phyloP scores from a whole-genome alignment of 352 stramenopile genomes.

The Phytophthora kernoviae region DNA sequence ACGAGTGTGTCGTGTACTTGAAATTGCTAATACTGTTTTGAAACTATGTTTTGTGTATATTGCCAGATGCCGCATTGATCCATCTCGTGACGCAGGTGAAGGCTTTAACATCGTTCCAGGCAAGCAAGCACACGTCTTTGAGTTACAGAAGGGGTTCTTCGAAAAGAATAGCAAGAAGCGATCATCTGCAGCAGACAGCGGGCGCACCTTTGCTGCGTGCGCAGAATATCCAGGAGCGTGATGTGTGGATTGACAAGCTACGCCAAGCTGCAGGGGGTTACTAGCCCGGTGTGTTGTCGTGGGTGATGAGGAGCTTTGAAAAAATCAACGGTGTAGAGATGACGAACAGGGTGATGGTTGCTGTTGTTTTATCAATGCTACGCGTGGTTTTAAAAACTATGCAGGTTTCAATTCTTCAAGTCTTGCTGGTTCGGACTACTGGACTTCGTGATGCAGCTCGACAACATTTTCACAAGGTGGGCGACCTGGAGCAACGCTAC shows the following conservation, averaged over 20 bases:
- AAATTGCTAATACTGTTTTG: slow-evolving; percentile 1
- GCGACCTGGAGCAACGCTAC: slow-evolving; percentile 5
- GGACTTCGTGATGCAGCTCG: neutral
- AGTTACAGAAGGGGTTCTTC: slow-evolving; percentile 76
- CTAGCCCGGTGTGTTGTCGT: slow-evolving; percentile 6
- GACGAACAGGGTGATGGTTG: neutral
- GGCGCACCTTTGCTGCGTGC: slow-evolving; percentile 81
- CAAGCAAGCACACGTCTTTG: slow-evolving; percentile 72
- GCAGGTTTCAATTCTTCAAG: neutral
- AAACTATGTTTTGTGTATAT: neutral
- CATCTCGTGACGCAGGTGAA: slow-evolving; percentile 77
- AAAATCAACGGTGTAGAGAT: neutral
- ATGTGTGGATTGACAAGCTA: slow-evolving; percentile 83
- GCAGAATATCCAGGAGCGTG: slow-evolving; percentile 80
- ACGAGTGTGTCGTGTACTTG: neutral
- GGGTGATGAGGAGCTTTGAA: slow-evolving; percentile 9
- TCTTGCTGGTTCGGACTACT: slow-evolving; percentile 2
- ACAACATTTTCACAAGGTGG: slow-evolving; percentile 3
- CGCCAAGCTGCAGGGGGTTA: slow-evolving; percentile 58
- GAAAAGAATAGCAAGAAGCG: slow-evolving; percentile 83
- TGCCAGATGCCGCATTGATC: slow-evolving; percentile 69
- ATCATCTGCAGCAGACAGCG: slow-evolving; percentile 70
- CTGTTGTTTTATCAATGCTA: slow-evolving; percentile 3
- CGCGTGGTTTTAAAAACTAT: no score
- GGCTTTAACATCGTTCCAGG: slow-evolving; percentile 83